Evolutionary conservation across 2,329 filamentous ascomycete genomes (phyloP).

Genomic region (Pseudopyrenochaeta lycopersici): DNA sequence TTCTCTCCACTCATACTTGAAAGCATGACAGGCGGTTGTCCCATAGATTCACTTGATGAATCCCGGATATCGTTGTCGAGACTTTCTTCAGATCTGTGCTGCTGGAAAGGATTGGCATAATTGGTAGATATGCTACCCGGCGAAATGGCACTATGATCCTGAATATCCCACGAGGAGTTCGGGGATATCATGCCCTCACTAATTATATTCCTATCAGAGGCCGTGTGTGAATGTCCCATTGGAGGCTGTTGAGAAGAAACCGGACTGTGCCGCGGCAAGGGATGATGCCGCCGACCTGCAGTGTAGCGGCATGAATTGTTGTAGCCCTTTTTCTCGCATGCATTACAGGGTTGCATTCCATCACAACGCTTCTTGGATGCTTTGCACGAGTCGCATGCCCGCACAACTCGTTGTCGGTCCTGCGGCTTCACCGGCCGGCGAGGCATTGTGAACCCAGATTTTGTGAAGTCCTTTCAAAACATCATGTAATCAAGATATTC

Average conservation of each 20-base stretch:
- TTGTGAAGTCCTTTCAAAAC: background rate
- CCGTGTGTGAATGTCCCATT: background rate
- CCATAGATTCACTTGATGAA: constrained; percentile 16
- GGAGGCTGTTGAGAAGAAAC: constrained; percentile 1
- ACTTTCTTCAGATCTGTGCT: constrained; percentile 8
- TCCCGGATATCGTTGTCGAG: constrained; percentile 22
- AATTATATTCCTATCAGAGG: constrained; percentile 1
- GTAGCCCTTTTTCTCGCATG: constrained; percentile 26
- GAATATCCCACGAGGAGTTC: constrained; percentile 11
- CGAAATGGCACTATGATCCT: constrained; percentile 4
- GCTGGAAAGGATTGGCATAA: background rate
- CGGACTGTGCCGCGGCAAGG: constrained; percentile 9
- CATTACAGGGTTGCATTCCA: constrained; percentile 21
- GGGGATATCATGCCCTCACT: constrained; percentile 7
- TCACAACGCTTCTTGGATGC: constrained; percentile 32
- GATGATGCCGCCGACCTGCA: constrained; percentile 14
- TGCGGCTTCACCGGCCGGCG: constrained; percentile 30
- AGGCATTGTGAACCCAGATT: constrained; percentile 20
- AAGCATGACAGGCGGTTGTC: constrained; percentile 54
- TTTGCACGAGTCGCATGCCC: constrained; percentile 30
- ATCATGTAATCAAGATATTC: constrained; percentile 12
- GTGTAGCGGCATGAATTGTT: constrained; percentile 21
- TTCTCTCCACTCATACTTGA: constrained; percentile 62
- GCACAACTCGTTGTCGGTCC: constrained; percentile 28
- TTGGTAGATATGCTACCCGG: constrained; percentile 1